Conservation (phyloP, 1,139 yeast genomes). For the Yamadazyma diospyri region DNA sequence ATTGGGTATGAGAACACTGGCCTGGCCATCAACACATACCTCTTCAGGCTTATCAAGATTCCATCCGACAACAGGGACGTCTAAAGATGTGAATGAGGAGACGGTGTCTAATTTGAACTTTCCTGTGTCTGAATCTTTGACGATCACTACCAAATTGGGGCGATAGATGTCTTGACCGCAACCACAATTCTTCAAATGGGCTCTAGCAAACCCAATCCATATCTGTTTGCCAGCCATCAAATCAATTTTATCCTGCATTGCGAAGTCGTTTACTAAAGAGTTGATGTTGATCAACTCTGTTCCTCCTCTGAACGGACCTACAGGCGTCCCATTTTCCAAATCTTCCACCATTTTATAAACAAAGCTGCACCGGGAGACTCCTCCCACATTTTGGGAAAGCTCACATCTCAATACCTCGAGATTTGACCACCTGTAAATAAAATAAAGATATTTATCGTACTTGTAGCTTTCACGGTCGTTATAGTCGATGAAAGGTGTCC, state of each 20-base stretch:
- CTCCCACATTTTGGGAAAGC: constrained; percentile 12
- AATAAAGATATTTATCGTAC: constrained; percentile 21
- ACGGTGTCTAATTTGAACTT: constrained; percentile 25
- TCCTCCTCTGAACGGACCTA: constrained; percentile 36
- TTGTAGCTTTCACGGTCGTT: constrained; percentile 32
- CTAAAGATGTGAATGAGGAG: constrained; percentile 37
- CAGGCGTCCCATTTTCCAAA: constrained; percentile 15
- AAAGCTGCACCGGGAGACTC: constrained; percentile 24
- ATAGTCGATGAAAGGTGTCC: constrained; percentile 30
- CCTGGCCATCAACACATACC: constrained; percentile 25
- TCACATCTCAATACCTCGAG: constrained; percentile 26
- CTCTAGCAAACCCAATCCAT: constrained; percentile 49
- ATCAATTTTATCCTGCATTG: constrained; percentile 12
- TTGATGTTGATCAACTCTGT: constrained; percentile 26
- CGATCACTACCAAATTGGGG: constrained; percentile 40
- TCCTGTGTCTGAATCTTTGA: constrained; percentile 22
- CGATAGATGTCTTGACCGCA: constrained; percentile 47
- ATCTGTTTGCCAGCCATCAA: constrained; percentile 27
- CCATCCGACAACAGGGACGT: constrained; percentile 35
- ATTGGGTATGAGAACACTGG: constrained; percentile 31
- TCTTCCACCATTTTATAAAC: constrained; percentile 20
- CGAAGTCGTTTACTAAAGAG: constrained; percentile 17
- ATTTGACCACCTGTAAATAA: constrained; percentile 28
- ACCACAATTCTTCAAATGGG: constrained; percentile 45
- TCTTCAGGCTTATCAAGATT: constrained; percentile 17